A percentile compares a stretch with the other conserved stretches of the same genome.
phyloP scores from a whole-genome alignment of 352 stramenopile genomes.

The Pythium myriotylum region DNA sequence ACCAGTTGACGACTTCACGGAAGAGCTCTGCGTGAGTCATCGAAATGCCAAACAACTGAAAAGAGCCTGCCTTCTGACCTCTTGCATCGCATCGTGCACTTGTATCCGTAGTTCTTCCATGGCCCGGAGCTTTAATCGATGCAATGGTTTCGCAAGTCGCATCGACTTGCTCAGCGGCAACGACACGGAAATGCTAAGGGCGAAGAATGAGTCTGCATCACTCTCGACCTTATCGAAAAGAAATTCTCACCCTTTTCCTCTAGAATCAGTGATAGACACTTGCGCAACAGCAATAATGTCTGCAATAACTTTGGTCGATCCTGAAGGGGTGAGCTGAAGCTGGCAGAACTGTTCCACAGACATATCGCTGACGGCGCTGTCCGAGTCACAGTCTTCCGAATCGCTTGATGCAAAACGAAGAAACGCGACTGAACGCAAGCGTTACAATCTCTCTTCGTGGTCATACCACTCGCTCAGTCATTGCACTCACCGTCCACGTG shows the following conservation, averaged over 20 bases:
- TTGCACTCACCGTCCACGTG: constrained; percentile 8
- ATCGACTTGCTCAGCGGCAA: constrained; percentile 15
- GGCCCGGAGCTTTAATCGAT: constrained; percentile 64
- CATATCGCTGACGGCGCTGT: constrained; percentile 18
- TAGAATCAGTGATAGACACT: constrained; percentile 3
- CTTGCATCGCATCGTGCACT: constrained; percentile 15
- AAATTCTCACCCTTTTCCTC: constrained; percentile 16
- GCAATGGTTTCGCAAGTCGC: constrained; percentile 16
- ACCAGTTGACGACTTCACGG: constrained; percentile 1
- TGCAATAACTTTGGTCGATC: not conserved
- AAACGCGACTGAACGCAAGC: constrained; percentile 12
- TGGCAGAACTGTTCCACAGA: constrained; percentile 17
- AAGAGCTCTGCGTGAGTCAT: not conserved
- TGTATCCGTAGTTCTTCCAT: constrained; percentile 54
- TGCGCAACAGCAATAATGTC: constrained; percentile 3
- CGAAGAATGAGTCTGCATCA: too few species aligned
- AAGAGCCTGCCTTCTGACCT: constrained; percentile 15
- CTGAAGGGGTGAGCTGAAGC: constrained; percentile 6
- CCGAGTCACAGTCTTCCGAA: constrained; percentile 32
- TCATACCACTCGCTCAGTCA: not conserved
- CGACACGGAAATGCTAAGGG: constrained; percentile 18
- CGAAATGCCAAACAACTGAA: not conserved
- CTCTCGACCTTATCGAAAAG: too few species aligned
- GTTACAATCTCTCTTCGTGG: too few species aligned
- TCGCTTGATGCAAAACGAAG: constrained; percentile 29